Percentiles rank a stretch among this genome's conserved stretches.
These are phyloP conservation scores for Populus davidiana DNA, from an alignment of 345 rosid species.

Conservation along the genomic window DNA sequence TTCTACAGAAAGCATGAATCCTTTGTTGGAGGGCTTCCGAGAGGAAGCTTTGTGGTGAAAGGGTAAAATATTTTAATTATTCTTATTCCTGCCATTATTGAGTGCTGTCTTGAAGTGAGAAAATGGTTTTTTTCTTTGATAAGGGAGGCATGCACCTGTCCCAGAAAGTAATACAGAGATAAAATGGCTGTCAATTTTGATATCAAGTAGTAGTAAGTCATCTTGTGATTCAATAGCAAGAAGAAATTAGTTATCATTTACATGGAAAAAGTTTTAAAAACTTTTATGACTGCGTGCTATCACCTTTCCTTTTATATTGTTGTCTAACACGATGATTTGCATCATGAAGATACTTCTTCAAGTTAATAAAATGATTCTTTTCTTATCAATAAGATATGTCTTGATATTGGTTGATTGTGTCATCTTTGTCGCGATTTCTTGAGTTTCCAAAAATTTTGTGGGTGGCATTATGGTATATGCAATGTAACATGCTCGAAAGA, in stretches of 20 bases:
- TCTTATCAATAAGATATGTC: background rate
- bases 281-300: background rate
- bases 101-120: slow-evolving; percentile 2
- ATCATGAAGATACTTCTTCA: background rate
- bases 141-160: background rate
- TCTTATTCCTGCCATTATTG: background rate
- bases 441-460: background rate
- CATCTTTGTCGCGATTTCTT: background rate
- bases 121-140: background rate
- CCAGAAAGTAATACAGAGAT: background rate
- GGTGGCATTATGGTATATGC: background rate
- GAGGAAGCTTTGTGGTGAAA: slow-evolving; percentile 11
- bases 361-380: background rate
- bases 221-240: background rate
- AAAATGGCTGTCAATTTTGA: background rate
- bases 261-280: background rate
- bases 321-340: background rate
- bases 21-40: background rate
- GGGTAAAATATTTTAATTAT: slow-evolving; percentile 4
- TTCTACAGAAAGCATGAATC: background rate
- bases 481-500: background rate
- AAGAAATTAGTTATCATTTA: background rate
- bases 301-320: background rate
- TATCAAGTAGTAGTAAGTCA: background rate
- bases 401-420: slow-evolving; percentile 1